Conservation (phyloP, 2,329 filamentous ascomycete genomes). For the Cordyceps fumosorosea region DNA sequence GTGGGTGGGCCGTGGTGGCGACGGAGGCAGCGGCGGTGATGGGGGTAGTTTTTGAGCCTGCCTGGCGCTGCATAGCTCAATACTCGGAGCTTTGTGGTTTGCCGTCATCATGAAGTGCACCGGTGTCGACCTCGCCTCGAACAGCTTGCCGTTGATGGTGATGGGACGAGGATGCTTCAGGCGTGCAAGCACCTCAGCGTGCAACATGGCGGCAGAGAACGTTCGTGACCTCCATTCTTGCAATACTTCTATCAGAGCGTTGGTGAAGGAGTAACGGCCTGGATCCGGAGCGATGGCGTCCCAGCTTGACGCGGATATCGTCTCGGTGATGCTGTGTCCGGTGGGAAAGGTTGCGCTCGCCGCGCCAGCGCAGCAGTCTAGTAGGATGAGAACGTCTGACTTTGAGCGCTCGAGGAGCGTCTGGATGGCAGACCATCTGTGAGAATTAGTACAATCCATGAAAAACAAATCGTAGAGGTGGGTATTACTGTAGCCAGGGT, state of each 20-base stretch:
- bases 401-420: conserved; percentile 50
- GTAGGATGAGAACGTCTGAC: conserved; percentile 51
- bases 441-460: conserved; percentile 5
- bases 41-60: conserved; percentile 25
- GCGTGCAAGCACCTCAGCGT: conserved; percentile 53
- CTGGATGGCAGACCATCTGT: conserved; percentile 54
- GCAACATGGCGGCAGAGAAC: conserved; percentile 55
- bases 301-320: conserved; percentile 56
- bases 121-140: conserved; percentile 51
- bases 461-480: background rate
- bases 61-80: conserved; percentile 40
- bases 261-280: conserved; percentile 53
- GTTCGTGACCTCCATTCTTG: conserved; percentile 48
- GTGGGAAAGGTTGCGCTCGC: conserved; percentile 54
- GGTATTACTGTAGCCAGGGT: conserved; percentile 46
- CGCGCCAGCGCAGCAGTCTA: conserved; percentile 55
- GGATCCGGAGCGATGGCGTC: conserved; percentile 55
- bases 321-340: conserved; percentile 53
- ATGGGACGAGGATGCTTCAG: conserved; percentile 53
- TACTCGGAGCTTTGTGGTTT: conserved; percentile 52
- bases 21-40: conserved; percentile 23
- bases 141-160: conserved; percentile 50
- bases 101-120: conserved; percentile 59
- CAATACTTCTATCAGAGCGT: conserved; percentile 51
- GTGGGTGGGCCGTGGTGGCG: conserved; percentile 24